Evolutionary conservation across 495 filamentous ascomycete species (phyloP).

Genomic region (Penicillium cosmopolitanum): DNA sequence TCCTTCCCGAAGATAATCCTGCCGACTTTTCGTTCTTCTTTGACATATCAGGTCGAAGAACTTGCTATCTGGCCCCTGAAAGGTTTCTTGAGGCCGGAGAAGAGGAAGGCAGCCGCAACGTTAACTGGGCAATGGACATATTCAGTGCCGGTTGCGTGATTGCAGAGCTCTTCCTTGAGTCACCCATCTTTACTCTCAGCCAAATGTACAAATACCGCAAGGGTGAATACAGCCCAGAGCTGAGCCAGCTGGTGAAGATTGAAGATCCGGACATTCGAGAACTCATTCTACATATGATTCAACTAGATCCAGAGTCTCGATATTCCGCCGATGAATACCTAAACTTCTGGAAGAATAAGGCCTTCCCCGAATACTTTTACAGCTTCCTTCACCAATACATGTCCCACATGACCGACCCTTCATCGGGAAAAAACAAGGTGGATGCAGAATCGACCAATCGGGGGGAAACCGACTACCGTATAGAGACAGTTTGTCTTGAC

Average conservation of each 20-base stretch:
- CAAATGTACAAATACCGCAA: slow-evolving; percentile 94
- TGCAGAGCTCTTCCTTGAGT: slow-evolving; percentile 94
- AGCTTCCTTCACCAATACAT: slow-evolving; percentile 97
- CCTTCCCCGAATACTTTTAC: slow-evolving; percentile 95
- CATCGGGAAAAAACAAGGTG: slow-evolving; percentile 68
- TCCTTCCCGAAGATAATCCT: slow-evolving; percentile 94
- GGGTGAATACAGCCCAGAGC: slow-evolving; percentile 86
- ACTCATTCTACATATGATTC: slow-evolving; percentile 93
- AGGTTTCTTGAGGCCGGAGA: slow-evolving; percentile 77
- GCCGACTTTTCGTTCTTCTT: slow-evolving; percentile 98
- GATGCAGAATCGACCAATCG: slow-evolving; percentile 66
- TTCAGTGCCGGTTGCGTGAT: slow-evolving; percentile 98
- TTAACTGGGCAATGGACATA: slow-evolving; percentile 98
- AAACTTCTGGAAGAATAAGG: slow-evolving; percentile 86
- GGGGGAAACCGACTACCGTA: slow-evolving; percentile 87
- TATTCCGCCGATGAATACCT: slow-evolving; percentile 95
- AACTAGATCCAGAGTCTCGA: slow-evolving; percentile 84
- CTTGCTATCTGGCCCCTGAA: slow-evolving; percentile 97
- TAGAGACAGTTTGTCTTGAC: slow-evolving; percentile 88
- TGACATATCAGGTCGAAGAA: slow-evolving; percentile 86
- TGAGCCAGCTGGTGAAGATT: slow-evolving; percentile 80
- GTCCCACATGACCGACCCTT: slow-evolving; percentile 93
- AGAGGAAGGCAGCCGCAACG: slow-evolving; percentile 60
- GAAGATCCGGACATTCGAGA: slow-evolving; percentile 85
- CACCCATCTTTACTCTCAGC: slow-evolving; percentile 88